These are phyloP conservation scores for Wallacemonas sp. DNA, from an alignment of 208 protist species.

Conservation along the genomic window DNA sequence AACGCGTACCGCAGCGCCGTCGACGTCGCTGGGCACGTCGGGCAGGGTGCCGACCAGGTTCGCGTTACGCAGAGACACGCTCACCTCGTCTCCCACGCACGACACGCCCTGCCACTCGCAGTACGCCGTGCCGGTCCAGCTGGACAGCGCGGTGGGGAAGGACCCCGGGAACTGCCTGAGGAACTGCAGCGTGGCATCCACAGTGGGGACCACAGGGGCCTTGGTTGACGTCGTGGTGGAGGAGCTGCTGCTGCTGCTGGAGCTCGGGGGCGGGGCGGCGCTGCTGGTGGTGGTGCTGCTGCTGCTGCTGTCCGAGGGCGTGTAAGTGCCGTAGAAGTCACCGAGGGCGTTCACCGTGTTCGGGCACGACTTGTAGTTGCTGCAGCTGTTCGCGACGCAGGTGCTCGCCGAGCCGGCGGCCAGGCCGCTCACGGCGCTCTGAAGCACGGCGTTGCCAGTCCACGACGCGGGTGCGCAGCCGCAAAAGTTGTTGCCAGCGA, in stretches of 20 bases:
- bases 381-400: not conserved
- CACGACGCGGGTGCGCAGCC: constrained; percentile 21
- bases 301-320: not conserved
- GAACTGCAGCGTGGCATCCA: not conserved
- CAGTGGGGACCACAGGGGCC: not conserved
- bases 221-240: not conserved
- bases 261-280: not conserved
- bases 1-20: not conserved
- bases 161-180: not conserved
- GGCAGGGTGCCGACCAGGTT: constrained; percentile 11
- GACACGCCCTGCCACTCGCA: constrained; percentile 13
- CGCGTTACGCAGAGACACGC: constrained; percentile 4
- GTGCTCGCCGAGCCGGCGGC: not conserved
- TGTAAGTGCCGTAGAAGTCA: constrained; percentile 1
- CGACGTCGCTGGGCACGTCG: not conserved
- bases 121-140: constrained; percentile 21
- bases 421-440: not conserved
- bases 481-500: constrained; percentile 13
- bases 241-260: no score
- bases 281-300: not conserved
- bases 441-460: constrained; percentile 3
- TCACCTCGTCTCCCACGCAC: not conserved
- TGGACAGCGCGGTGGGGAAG: not conserved
- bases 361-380: not conserved
- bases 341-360: not conserved